These are phyloP conservation scores for Fusarium pseudoanthophilum DNA, from an alignment of 2,329 filamentous ascomycete genomes.

Conservation along the genomic window DNA sequence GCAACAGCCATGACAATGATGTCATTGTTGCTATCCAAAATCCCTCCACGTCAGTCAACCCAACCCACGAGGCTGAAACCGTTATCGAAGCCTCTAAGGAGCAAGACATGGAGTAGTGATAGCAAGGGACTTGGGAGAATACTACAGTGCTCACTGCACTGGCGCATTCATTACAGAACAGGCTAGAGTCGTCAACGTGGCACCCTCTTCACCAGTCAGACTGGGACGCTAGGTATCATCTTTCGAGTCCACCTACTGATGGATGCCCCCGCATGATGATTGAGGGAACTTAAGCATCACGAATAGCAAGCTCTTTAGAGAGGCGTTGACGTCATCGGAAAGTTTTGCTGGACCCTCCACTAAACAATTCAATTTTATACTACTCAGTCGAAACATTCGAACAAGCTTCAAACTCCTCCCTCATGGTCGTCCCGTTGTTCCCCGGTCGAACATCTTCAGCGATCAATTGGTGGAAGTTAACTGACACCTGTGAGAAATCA, in stretches of 20 bases:
- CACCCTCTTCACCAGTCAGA: conserved; percentile 33
- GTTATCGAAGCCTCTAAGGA: conserved; percentile 10
- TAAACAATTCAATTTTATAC: background rate
- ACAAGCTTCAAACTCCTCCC: background rate
- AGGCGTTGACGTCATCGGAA: conserved; percentile 42
- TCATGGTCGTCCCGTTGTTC: background rate
- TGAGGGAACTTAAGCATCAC: conserved; percentile 9
- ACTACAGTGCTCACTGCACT: background rate
- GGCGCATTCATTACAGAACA: conserved; percentile 6
- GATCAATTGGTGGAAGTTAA: conserved; percentile 36
- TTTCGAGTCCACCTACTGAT: conserved; percentile 24
- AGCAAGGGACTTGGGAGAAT: conserved; percentile 13
- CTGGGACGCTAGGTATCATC: conserved; percentile 27
- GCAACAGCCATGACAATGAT: conserved; percentile 27
- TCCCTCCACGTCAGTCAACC: conserved; percentile 41
- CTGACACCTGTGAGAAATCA: background rate
- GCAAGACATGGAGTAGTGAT: conserved; percentile 16
- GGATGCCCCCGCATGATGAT: conserved; percentile 22
- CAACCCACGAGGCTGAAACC: conserved; percentile 45
- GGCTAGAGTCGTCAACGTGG: conserved; percentile 41
- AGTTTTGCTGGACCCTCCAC: background rate
- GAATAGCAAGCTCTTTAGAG: conserved; percentile 27
- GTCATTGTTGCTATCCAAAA: conserved; percentile 35
- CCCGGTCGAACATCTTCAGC: background rate
- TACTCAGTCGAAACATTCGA: background rate